Evolutionary conservation across 1,284 basidiomycete genomes (phyloP).

Genomic region (Rhodotorula sp.): DNA sequence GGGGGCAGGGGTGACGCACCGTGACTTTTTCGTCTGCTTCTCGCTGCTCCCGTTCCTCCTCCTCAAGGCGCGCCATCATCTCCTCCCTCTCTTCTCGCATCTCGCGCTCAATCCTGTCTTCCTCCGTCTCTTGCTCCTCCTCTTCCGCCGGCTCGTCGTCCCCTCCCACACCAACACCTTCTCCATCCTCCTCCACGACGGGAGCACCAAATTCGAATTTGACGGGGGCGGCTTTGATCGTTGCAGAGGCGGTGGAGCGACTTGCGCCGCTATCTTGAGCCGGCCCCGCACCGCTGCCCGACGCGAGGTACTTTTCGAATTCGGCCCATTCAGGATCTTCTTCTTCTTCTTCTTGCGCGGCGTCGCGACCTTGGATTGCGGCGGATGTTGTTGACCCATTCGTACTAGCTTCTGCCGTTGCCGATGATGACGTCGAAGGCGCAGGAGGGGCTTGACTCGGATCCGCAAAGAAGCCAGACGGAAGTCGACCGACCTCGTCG

Average conservation of each 20-base stretch:
- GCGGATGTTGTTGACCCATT: neutral
- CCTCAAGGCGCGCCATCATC: constrained; percentile 35
- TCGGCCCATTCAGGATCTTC: constrained; percentile 37
- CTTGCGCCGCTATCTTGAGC: no score
- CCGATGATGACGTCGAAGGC: constrained; percentile 46
- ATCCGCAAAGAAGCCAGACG: constrained; percentile 75
- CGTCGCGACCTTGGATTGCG: neutral
- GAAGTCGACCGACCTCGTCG: constrained; percentile 53
- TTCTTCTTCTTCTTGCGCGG: constrained; percentile 8
- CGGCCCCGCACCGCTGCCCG: neutral
- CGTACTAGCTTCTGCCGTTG: neutral
- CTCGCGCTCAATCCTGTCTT: constrained; percentile 26
- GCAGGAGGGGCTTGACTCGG: constrained; percentile 56
- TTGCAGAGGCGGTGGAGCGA: constrained; percentile 20
- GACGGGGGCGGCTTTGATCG: constrained; percentile 34
- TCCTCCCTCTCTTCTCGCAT: constrained; percentile 39
- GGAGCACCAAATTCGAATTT: constrained; percentile 41
- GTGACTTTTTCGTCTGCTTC: constrained; percentile 40
- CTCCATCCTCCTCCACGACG: constrained; percentile 23
- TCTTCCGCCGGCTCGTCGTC: constrained; percentile 12
- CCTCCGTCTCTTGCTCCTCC: constrained; percentile 34
- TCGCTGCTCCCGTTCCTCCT: constrained; percentile 38
- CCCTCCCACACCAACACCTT: constrained; percentile 2
- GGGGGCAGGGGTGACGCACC: no score
- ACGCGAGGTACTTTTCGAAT: constrained; percentile 28